Percentiles rank a stretch among this genome's conserved stretches.
Conservation (phyloP, 306 rosid species). For the Quercus engelmannii region DNA sequence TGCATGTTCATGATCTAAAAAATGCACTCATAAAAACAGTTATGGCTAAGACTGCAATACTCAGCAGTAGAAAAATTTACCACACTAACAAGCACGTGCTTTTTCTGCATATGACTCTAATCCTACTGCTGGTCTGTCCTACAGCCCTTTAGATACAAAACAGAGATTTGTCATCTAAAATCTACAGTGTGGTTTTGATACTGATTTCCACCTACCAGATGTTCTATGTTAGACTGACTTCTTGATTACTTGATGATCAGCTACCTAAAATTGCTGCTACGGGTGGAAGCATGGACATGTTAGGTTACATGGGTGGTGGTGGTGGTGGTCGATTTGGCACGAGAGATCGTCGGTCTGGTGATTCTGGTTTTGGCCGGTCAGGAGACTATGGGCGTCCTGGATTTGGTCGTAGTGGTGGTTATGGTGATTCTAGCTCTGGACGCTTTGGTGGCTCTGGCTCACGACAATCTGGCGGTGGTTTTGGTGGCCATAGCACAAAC, state of each 20-base stretch:
- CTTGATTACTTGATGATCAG: slow-evolving; percentile 49
- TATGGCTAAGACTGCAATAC: neutral
- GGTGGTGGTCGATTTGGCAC: slow-evolving; percentile 45
- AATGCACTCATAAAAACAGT: too few relatives aligned
- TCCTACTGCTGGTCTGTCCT: neutral
- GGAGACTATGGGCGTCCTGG: slow-evolving; percentile 38
- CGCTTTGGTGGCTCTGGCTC: slow-evolving; percentile 41
- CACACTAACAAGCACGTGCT: neutral
- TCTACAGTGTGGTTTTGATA: neutral
- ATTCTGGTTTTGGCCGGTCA: slow-evolving; percentile 38
- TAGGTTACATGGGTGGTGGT: slow-evolving; percentile 50
- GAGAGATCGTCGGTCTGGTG: slow-evolving; percentile 43
- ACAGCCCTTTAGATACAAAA: neutral
- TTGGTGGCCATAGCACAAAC: slow-evolving; percentile 39
- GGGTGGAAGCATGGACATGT: slow-evolving; percentile 39
- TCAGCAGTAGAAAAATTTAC: neutral
- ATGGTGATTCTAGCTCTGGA: slow-evolving; percentile 30
- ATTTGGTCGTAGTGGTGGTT: slow-evolving; percentile 47
- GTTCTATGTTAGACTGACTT: slow-evolving; percentile 8
- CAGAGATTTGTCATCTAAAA: neutral
- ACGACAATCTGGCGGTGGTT: slow-evolving; percentile 37
- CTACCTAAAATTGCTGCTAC: slow-evolving; percentile 69
- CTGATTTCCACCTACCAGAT: neutral
- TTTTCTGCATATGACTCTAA: neutral
- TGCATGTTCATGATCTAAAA: too few relatives aligned